phyloP scores from a whole-genome alignment of 2,329 filamentous ascomycete genomes.

The Atkinsonella hypoxylon region DNA sequence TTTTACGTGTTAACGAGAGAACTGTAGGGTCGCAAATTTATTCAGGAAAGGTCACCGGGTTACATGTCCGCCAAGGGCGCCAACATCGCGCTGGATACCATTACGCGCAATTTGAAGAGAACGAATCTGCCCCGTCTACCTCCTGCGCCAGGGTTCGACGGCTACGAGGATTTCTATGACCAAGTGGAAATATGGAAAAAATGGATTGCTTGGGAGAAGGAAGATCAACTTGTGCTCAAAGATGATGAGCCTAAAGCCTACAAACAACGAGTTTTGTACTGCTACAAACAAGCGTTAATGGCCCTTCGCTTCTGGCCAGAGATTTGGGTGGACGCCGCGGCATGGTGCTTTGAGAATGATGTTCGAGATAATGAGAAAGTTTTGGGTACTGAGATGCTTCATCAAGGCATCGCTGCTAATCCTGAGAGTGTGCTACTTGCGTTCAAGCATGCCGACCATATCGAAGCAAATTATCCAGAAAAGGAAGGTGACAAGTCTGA shows the following conservation, averaged over 20 bases:
- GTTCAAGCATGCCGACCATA: conserved; percentile 77
- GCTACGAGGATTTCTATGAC: conserved; percentile 68
- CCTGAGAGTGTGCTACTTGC: conserved; percentile 86
- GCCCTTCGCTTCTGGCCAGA: conserved; percentile 89
- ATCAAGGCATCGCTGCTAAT: conserved; percentile 76
- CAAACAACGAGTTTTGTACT: conserved; percentile 71
- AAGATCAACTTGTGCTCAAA: conserved; percentile 77
- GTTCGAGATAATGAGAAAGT: conserved; percentile 48
- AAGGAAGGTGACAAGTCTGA: conserved; percentile 69
- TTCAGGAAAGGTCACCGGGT: conserved; percentile 81
- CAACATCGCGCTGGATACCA: conserved; percentile 81
- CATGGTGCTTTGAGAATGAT: conserved; percentile 78
- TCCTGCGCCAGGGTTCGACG: conserved; percentile 75
- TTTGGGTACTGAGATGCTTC: conserved; percentile 62
- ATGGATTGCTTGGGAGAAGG: conserved; percentile 94
- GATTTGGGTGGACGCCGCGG: conserved; percentile 88
- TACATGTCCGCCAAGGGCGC: conserved; percentile 96
- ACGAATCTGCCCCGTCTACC: conserved; percentile 71
- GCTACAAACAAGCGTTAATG: conserved; percentile 91
- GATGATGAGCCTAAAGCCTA: conserved; percentile 66
- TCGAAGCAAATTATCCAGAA: conserved; percentile 66
- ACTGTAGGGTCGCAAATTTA: conserved; percentile 74
- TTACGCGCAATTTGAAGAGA: conserved; percentile 63
- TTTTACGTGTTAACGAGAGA: not conserved
- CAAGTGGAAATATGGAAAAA: conserved; percentile 85